Evolutionary conservation across 306 rosid species (phyloP).

Genomic region (Mimosa pudica): DNA sequence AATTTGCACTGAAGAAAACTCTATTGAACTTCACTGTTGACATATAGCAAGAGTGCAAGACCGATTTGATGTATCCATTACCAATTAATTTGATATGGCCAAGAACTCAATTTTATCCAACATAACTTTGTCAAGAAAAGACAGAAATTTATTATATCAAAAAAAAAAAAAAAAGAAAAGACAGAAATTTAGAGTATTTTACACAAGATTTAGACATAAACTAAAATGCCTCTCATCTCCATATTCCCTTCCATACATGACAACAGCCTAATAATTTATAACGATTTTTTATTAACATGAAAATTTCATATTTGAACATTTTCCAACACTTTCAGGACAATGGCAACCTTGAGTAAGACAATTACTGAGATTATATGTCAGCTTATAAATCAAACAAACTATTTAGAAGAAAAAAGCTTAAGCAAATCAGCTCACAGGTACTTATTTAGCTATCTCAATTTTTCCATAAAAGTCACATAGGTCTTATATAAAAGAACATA

Average conservation of each 20-base stretch:
- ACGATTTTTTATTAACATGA: conserved; percentile 2
- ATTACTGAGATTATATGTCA: neutral
- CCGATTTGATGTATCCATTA: neutral
- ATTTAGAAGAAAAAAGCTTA: no score
- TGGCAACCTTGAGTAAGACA: neutral
- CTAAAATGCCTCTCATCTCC: neutral
- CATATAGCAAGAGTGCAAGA: neutral
- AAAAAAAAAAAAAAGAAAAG: neutral
- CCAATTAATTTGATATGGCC: neutral
- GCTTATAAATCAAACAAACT: no score
- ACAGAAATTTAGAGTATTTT: conserved; percentile 8
- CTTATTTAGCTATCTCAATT: no score
- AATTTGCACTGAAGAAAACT: neutral
- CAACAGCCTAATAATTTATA: neutral
- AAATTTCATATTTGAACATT: neutral
- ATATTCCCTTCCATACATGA: neutral
- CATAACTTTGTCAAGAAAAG: conserved; percentile 1
- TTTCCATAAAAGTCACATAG: no score
- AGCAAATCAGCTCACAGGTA: no score
- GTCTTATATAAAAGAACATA: no score
- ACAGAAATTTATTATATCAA: neutral
- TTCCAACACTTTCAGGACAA: neutral
- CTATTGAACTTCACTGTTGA: neutral
- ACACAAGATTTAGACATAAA: neutral
- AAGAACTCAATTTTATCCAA: neutral